phyloP scores from a whole-genome alignment of 495 filamentous ascomycete species.

The Eremomyces bilateralis region DNA sequence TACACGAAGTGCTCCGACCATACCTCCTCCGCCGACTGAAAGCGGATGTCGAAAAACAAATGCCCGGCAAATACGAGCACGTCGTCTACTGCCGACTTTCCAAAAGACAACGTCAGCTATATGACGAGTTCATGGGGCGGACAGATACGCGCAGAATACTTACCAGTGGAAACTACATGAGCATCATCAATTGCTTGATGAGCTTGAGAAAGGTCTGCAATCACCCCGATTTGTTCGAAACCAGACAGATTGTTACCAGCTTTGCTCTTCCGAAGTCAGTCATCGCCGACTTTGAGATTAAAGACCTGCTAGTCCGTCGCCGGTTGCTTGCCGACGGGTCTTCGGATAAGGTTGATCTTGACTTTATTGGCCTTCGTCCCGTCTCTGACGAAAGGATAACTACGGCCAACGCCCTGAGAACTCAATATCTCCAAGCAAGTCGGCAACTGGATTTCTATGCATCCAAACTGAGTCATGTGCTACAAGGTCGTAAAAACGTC shows the following conservation, averaged over 20 bases:
- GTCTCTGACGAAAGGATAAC: too few species aligned
- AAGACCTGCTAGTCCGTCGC: constrained; percentile 48
- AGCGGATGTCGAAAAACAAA: constrained; percentile 97
- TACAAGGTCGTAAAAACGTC: too few species aligned
- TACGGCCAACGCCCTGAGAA: too few species aligned
- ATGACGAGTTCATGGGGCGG: constrained; percentile 93
- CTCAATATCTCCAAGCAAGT: too few species aligned
- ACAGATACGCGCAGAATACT: constrained; percentile 74
- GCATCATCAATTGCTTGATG: constrained; percentile 97
- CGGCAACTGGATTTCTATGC: too few species aligned
- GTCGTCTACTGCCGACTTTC: constrained; percentile 88
- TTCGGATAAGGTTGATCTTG: constrained; percentile 43
- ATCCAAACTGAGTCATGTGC: too few species aligned
- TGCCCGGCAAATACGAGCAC: constrained; percentile 95
- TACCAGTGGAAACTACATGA: constrained; percentile 88
- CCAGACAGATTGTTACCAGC: constrained; percentile 92
- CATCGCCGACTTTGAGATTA: constrained; percentile 54
- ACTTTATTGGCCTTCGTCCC: too few species aligned
- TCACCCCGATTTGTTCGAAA: constrained; percentile 93
- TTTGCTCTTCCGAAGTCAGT: constrained; percentile 79
- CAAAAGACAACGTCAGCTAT: constrained; percentile 83
- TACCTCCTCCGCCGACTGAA: constrained; percentile 86
- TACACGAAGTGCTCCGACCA: constrained; percentile 81
- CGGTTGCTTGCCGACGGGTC: constrained; percentile 42
- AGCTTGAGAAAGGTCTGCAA: constrained; percentile 96